Evolutionary conservation across 2,329 filamentous ascomycete species (phyloP).

Genomic region (Nemania sp.): DNA sequence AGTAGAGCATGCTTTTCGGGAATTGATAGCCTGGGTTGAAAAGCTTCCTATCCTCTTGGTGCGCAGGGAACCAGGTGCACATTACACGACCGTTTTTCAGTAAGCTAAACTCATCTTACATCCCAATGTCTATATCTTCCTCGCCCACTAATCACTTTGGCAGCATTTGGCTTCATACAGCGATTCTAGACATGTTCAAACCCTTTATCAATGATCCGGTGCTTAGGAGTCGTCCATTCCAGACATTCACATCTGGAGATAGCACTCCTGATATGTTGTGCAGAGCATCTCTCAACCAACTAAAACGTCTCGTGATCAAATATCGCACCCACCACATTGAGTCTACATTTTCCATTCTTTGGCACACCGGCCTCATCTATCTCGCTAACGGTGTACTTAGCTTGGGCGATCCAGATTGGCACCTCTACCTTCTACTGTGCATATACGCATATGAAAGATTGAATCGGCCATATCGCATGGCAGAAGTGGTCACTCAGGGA

Average conservation of each 20-base stretch:
- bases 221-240: slow-evolving; percentile 17
- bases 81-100: slow-evolving; percentile 45
- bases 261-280: slow-evolving; percentile 40
- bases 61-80: slow-evolving; percentile 34
- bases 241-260: slow-evolving; percentile 38
- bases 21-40: slow-evolving; percentile 45
- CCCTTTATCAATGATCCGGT: slow-evolving; percentile 30
- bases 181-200: slow-evolving; percentile 43
- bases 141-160: too few relatives aligned
- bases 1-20: slow-evolving; percentile 44
- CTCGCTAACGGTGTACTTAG: slow-evolving; percentile 44
- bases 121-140: background rate
- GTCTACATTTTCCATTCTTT: slow-evolving; percentile 44
- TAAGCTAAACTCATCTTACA: slow-evolving; percentile 29
- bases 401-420: slow-evolving; percentile 38
- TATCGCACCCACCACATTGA: slow-evolving; percentile 41
- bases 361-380: slow-evolving; percentile 47
- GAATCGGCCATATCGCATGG: slow-evolving; percentile 42
- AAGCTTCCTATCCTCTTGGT: slow-evolving; percentile 35
- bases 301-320: slow-evolving; percentile 44
- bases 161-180: slow-evolving; percentile 47
- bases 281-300: slow-evolving; percentile 42
- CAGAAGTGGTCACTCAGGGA: slow-evolving; percentile 40
- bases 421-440: slow-evolving; percentile 44
- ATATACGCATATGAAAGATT: slow-evolving; percentile 45